Evolutionary conservation across 257 asterid species (phyloP), one percentile per base, ranked within the genome.

Genomic region (Ligustrum vulgare): DNA sequence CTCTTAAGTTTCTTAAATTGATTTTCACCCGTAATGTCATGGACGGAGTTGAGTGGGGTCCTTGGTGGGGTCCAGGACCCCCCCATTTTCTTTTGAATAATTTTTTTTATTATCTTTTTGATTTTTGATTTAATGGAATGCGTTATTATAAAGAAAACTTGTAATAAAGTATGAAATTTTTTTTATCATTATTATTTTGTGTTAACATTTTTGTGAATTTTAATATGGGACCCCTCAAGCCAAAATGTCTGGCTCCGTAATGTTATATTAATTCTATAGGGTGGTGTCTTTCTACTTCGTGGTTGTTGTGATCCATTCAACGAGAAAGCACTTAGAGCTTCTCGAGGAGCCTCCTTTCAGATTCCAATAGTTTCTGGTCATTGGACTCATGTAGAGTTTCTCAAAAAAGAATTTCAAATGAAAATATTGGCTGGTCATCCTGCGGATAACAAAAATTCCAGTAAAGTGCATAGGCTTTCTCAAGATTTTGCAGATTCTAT

Each of bases 301-400:
- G 97, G 98, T 8, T 95, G 99, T 76, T 95, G 99, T 77, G 99
- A 95, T 76, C 98, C 99, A 62, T 93, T 95, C 93, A 95, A 95
- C 33, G 99, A 95, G 70, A 95, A 95, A 82, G 95, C 91, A n/a
- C 81, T 93, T 32, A 80, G 99, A 75, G 99, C 98, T 35, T 83
- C 96, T 76, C 88, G 98, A 33, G 98, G 97, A 62, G 96, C 99
- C 76, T 89, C 91, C 85, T 95, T 95, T 86, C 98, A 91, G 84
- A 89, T 91, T 28, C 97, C 94, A 22, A 86, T 93, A 72, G 94
- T 90, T 73, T 89, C 91, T 51, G 97, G 99, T 41, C 77, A 71
- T 25, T 93, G 98, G 98, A 66, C 41, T 11, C 86, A 87, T 47
- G 75, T 93, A 13, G 78, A 81, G 58, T 79, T 77, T 75, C 80